Percentiles rank a stretch among this genome's conserved stretches.
Evolutionary conservation across 108 stramenopile species (phyloP).

Genomic region (Pseudonitzschia pungens): DNA sequence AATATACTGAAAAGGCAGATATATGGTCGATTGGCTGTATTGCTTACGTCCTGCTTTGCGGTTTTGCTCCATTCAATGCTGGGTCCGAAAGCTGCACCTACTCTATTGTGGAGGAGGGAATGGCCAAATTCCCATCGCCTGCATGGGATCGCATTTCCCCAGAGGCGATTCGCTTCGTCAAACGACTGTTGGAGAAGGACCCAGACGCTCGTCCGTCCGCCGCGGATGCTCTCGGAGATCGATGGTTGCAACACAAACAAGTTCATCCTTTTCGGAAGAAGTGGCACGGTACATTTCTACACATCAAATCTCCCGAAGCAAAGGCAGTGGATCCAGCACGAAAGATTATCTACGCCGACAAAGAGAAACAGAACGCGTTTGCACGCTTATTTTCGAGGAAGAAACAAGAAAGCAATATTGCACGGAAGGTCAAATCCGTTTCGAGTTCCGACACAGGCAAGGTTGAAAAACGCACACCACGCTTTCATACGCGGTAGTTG

Average conservation of each 20-base stretch:
- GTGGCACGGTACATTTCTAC: slow-evolving; percentile 1
- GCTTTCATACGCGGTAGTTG: too few species aligned
- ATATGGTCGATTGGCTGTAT: slow-evolving; percentile 93
- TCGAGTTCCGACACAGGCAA: too few species aligned
- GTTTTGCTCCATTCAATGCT: slow-evolving; percentile 77
- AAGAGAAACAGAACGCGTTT: neutral
- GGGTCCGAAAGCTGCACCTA: slow-evolving; percentile 42
- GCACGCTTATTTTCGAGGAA: too few species aligned
- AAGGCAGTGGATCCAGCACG: neutral
- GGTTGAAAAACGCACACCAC: too few species aligned
- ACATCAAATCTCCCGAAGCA: neutral
- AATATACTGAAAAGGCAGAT: slow-evolving; percentile 66
- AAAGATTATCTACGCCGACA: neutral
- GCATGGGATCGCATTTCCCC: slow-evolving; percentile 45
- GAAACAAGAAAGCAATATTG: too few species aligned
- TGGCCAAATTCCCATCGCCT: slow-evolving; percentile 32
- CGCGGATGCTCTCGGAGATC: slow-evolving; percentile 50
- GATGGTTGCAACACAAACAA: slow-evolving; percentile 33
- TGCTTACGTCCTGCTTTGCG: slow-evolving; percentile 80
- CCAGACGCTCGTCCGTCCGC: slow-evolving; percentile 38
- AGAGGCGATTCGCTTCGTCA: slow-evolving; percentile 53
- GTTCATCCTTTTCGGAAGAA: neutral
- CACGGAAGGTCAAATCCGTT: too few species aligned
- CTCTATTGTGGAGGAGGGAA: slow-evolving; percentile 30
- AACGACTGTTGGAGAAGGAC: slow-evolving; percentile 38